A percentile compares a stretch with the other conserved stretches of the same genome.
Evolutionary conservation across 345 rosid genomes (phyloP).

Genomic region (Acer saccharum): DNA sequence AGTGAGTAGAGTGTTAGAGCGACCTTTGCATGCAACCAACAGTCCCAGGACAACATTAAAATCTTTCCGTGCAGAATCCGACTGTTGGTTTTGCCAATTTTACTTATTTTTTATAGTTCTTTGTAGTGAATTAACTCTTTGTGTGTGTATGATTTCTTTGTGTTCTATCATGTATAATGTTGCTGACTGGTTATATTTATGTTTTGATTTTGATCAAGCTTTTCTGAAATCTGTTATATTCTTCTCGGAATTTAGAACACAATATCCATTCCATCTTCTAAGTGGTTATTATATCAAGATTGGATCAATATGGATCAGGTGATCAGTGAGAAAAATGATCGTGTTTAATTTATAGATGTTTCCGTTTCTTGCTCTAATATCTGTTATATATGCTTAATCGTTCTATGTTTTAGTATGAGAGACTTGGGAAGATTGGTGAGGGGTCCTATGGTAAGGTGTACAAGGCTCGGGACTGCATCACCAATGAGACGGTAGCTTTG

Average conservation of each 20-base stretch:
- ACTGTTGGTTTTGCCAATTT: no score
- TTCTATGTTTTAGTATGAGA: neutral
- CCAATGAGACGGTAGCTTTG: neutral
- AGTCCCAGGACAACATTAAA: no score
- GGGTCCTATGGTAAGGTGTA: constrained; percentile 70
- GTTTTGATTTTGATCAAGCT: neutral
- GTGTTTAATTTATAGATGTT: neutral
- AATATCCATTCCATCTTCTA: neutral
- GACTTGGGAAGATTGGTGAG: constrained; percentile 32
- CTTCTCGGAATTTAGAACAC: neutral
- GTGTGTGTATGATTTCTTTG: no score
- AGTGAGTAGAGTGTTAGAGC: no score
- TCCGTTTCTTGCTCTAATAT: neutral
- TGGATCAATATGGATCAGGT: constrained; percentile 37
- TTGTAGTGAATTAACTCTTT: no score
- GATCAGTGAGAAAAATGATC: neutral
- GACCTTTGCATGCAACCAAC: no score
- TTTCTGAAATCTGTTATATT: neutral
- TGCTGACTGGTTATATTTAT: neutral
- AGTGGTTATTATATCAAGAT: neutral
- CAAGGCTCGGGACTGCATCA: neutral
- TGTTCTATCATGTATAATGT: neutral
- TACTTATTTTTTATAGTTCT: no score
- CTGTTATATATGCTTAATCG: neutral
- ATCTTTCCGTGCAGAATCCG: no score